A percentile compares a stretch with the other conserved stretches of the same genome.
Conservation (phyloP, 495 filamentous ascomycete genomes). For the Polyplosphaeria fusca region DNA sequence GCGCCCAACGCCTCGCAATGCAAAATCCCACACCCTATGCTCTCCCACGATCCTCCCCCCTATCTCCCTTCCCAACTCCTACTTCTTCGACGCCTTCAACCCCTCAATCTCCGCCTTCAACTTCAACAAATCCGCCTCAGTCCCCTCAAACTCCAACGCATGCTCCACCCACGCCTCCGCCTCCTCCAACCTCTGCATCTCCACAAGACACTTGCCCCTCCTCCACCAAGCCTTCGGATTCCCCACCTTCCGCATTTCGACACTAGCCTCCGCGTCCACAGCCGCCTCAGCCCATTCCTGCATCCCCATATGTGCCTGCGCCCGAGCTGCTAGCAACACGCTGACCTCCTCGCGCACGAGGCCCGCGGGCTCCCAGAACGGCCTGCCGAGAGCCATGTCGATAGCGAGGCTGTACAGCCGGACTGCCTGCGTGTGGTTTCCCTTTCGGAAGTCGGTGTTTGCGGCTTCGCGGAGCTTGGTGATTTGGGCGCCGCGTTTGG, state of each 20-base stretch:
- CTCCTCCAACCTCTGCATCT: constrained; percentile 89
- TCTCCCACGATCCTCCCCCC: background rate
- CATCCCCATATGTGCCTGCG: constrained; percentile 81
- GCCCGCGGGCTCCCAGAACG: constrained; percentile 79
- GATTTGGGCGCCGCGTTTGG: constrained; percentile 61
- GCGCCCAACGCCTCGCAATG: constrained; percentile 21
- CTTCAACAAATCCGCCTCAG: constrained; percentile 63
- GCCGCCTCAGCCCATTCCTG: constrained; percentile 77
- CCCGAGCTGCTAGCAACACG: constrained; percentile 77
- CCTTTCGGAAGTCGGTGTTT: constrained; percentile 77
- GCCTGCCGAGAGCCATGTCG: constrained; percentile 78
- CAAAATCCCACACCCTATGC: background rate
- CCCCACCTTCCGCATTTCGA: constrained; percentile 80
- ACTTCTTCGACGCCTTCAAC: constrained; percentile 9
- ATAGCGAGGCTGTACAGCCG: constrained; percentile 78
- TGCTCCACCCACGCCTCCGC: constrained; percentile 67
- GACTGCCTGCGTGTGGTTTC: constrained; percentile 68
- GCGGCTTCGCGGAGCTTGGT: constrained; percentile 85
- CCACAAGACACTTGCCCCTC: constrained; percentile 71
- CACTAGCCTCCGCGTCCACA: constrained; percentile 77
- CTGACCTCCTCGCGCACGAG: constrained; percentile 81
- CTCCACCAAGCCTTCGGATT: constrained; percentile 96
- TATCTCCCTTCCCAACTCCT: background rate
- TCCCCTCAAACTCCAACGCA: constrained; percentile 80
- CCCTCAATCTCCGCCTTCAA: constrained; percentile 68